phyloP scores from a whole-genome alignment of 192 early-diverging fungal genomes.

The Coemansia sp. region DNA sequence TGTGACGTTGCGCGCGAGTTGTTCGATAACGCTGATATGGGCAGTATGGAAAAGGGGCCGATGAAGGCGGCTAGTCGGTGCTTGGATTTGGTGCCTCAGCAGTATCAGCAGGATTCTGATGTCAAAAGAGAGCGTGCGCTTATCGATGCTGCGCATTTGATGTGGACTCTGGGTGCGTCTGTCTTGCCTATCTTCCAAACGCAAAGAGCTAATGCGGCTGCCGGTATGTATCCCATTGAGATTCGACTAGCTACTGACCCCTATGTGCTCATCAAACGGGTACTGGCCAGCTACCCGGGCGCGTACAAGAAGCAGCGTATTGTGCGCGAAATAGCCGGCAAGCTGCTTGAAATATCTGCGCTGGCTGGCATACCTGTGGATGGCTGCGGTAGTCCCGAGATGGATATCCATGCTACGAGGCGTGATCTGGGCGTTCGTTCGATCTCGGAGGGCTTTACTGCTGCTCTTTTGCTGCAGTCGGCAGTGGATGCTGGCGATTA shows the following conservation, averaged over 20 bases:
- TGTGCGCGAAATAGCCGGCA: constrained; percentile 24
- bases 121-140: constrained; percentile 26
- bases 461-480: constrained; percentile 29
- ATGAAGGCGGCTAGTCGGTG: constrained; percentile 27
- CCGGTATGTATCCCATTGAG: constrained; percentile 28
- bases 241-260: constrained; percentile 29
- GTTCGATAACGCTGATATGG: constrained; percentile 43
- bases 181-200: neutral
- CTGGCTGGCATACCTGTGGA: neutral
- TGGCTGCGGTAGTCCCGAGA: neutral
- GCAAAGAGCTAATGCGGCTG: neutral
- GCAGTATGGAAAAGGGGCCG: constrained; percentile 20
- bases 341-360: constrained; percentile 1
- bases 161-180: constrained; percentile 15
- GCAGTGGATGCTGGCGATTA: constrained; percentile 12
- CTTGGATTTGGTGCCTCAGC: constrained; percentile 14
- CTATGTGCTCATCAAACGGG: constrained; percentile 13
- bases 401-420: neutral
- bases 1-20: constrained; percentile 42
- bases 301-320: constrained; percentile 27
- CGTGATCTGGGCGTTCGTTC: constrained; percentile 28
- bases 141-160: constrained; percentile 31
- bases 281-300: constrained; percentile 23
- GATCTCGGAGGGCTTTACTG: constrained; percentile 20
- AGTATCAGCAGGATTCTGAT: neutral